phyloP scores from a whole-genome alignment of 1,139 yeast species.

The Suhomyces maxii region DNA sequence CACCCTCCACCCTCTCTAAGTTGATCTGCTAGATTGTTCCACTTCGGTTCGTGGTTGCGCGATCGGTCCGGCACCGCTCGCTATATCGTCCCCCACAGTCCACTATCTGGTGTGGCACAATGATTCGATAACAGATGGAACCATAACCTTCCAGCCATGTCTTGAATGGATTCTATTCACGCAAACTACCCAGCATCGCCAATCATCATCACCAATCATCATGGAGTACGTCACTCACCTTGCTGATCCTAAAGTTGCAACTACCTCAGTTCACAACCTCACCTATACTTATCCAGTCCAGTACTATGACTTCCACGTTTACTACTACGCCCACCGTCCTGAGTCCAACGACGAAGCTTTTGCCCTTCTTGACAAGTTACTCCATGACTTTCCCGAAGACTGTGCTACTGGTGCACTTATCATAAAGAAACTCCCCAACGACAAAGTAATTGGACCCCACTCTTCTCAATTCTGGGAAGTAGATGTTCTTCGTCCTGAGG shows the following conservation, averaged over 20 bases:
- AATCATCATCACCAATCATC: neutral
- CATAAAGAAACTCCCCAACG: conserved; percentile 30
- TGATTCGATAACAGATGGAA: too few relatives aligned
- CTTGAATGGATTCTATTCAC: too few relatives aligned
- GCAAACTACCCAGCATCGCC: neutral
- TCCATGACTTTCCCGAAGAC: conserved; percentile 27
- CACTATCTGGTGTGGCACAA: too few relatives aligned
- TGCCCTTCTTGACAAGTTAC: conserved; percentile 21
- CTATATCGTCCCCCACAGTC: too few relatives aligned
- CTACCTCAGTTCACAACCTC: conserved; percentile 24
- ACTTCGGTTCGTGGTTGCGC: too few relatives aligned
- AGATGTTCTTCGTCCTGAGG: conserved; percentile 33
- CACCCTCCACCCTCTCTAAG: too few relatives aligned
- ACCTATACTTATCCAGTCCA: conserved; percentile 27
- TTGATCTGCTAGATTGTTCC: too few relatives aligned
- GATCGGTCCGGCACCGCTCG: too few relatives aligned
- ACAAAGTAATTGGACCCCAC: conserved; percentile 33
- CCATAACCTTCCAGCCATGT: too few relatives aligned
- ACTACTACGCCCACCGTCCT: conserved; percentile 26
- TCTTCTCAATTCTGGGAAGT: conserved; percentile 36
- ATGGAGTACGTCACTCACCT: conserved; percentile 35
- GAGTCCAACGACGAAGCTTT: conserved; percentile 24
- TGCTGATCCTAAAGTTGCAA: conserved; percentile 22
- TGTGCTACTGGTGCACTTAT: conserved; percentile 29
- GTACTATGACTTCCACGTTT: conserved; percentile 38